phyloP scores from a whole-genome alignment of 2,329 filamentous ascomycete species.

The Hymenoscyphus salicellus region DNA sequence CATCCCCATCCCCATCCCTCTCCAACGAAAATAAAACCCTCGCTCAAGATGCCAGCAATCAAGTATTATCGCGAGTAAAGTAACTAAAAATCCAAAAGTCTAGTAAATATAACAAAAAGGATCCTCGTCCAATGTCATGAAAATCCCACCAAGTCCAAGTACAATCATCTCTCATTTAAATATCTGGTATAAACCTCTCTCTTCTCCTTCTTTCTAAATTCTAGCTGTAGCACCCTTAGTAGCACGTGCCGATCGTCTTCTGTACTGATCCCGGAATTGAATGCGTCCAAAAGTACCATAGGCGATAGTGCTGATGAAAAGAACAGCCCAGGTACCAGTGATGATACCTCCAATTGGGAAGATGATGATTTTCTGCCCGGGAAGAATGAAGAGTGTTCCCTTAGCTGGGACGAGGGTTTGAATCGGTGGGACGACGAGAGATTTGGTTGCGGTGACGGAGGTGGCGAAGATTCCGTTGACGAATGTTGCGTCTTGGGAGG shows the following conservation, averaged over 20 bases:
- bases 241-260: constrained; percentile 47
- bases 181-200: background rate
- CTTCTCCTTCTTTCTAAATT: constrained; percentile 22
- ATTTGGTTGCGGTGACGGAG: constrained; percentile 28
- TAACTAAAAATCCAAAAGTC: background rate
- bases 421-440: constrained; percentile 32
- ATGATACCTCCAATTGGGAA: constrained; percentile 69
- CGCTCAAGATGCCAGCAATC: constrained; percentile 1
- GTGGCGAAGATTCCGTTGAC: constrained; percentile 61
- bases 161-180: background rate
- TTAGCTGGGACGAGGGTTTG: constrained; percentile 37
- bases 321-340: constrained; percentile 57
- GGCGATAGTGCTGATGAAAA: constrained; percentile 57
- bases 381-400: constrained; percentile 59
- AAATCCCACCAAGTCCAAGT: background rate
- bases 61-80: background rate
- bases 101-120: background rate
- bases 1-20: background rate
- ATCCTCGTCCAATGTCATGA: background rate
- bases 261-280: constrained; percentile 62
- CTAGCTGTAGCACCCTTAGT: constrained; percentile 36
- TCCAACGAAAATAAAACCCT: background rate
- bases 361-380: constrained; percentile 65
- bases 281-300: constrained; percentile 66
- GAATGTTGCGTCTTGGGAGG: constrained; percentile 68